A percentile compares a stretch with the other conserved stretches of the same genome.
Evolutionary conservation across 23 red algal species (phyloP).

Genomic region (Gracilaria vermiculophylla): DNA sequence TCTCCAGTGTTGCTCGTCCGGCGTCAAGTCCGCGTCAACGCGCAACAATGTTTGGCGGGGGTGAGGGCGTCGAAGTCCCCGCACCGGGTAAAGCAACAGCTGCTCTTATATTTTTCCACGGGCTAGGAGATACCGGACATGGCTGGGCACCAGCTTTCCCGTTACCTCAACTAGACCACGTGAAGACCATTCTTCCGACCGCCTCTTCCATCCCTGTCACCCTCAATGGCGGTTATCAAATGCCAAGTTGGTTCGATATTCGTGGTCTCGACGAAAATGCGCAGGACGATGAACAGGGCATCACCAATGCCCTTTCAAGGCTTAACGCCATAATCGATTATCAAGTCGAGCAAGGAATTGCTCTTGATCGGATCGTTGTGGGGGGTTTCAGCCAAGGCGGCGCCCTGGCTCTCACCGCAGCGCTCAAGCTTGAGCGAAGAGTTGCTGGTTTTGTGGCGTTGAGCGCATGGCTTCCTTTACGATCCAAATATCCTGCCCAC

Average conservation of each 20-base stretch:
- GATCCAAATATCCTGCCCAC: conserved; percentile 32
- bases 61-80: conserved; percentile 43
- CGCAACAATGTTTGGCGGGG: conserved; percentile 37
- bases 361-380: conserved; percentile 73
- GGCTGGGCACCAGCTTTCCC: conserved; percentile 80
- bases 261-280: conserved; percentile 57
- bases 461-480: conserved; percentile 83
- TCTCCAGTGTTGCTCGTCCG: neutral
- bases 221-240: conserved; percentile 64
- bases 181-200: conserved; percentile 75
- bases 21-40: neutral
- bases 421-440: conserved; percentile 35
- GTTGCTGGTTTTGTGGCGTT: conserved; percentile 80
- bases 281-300: conserved; percentile 64
- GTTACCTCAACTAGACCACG: conserved; percentile 23
- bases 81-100: conserved; percentile 18
- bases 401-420: conserved; percentile 80
- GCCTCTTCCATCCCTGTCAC: conserved; percentile 58
- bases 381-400: conserved; percentile 96
- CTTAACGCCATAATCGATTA: conserved; percentile 67
- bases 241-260: conserved; percentile 84
- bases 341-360: conserved; percentile 66
- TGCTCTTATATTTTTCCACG: conserved; percentile 79
- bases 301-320: conserved; percentile 51
- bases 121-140: conserved; percentile 82